These are phyloP conservation scores for Aspergillus avenaceus DNA, from an alignment of 495 filamentous ascomycete genomes.

Conservation along the genomic window DNA sequence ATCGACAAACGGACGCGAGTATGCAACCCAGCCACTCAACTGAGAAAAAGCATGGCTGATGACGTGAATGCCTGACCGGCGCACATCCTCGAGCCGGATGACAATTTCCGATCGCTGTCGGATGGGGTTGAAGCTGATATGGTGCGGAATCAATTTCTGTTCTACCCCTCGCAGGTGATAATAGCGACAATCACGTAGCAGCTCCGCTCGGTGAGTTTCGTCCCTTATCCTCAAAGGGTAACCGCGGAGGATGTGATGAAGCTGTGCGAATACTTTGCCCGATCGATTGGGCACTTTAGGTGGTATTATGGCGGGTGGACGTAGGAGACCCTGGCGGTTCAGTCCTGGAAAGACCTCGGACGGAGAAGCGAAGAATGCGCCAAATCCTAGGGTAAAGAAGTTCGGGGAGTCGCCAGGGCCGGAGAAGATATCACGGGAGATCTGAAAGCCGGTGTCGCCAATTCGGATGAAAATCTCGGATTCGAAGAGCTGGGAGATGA, in stretches of 20 bases:
- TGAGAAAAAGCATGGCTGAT: conserved; percentile 31
- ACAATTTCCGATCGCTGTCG: conserved; percentile 69
- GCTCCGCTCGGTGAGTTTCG: conserved; percentile 70
- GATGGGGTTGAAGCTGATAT: conserved; percentile 70
- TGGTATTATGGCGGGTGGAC: conserved; percentile 81
- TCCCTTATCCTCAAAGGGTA: conserved; percentile 77
- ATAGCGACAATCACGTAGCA: conserved; percentile 86
- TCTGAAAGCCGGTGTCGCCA: conserved; percentile 79
- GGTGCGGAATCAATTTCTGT: conserved; percentile 77
- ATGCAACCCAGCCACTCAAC: conserved; percentile 61
- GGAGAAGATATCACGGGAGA: conserved; percentile 84
- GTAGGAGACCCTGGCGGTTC: conserved; percentile 72
- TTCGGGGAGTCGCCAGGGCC: conserved; percentile 85
- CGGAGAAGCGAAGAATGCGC: conserved; percentile 78
- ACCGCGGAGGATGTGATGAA: conserved; percentile 83
- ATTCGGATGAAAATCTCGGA: conserved; percentile 89
- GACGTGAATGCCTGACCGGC: conserved; percentile 76
- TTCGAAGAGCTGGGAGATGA: conserved; percentile 92
- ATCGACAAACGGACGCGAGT: conserved; percentile 79
- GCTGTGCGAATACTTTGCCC: conserved; percentile 73
- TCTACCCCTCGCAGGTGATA: conserved; percentile 90
- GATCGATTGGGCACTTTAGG: conserved; percentile 77
- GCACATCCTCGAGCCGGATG: conserved; percentile 77
- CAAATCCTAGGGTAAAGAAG: conserved; percentile 92
- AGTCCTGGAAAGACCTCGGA: conserved; percentile 84